Base-by-base conservation (phyloP, 257 asterid species). In the Ilex asprella region DNA sequence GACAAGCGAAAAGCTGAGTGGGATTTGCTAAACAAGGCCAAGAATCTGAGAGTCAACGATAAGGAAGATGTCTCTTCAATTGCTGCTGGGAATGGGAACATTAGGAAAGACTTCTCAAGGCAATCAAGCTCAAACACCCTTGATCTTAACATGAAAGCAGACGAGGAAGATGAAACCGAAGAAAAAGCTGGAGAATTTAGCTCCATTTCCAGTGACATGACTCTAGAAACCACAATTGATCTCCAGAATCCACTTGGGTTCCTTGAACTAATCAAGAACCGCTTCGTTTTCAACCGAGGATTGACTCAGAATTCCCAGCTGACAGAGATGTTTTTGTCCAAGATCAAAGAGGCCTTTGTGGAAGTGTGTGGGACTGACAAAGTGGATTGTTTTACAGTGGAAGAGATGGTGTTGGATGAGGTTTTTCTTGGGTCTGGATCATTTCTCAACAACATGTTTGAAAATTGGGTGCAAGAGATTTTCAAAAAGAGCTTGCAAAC, bases 141-240 rank as follows among this genome's bases (percentile, higher is more conserved):
- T 55, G 95, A 89, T 73, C 93, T 89, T 70, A 89, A 89, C 65
- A 61, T 84, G 27, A 78, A 68, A 64, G 90, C 78, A 0, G 82
- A 78, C 0, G 96, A 82, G 57, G 83, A 65, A 8, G 78, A 78
- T 2, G 73, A 50, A 11, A 62, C 65, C 15, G 74, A 73, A 35
- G 75, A 46, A 1, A 56, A 35, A 44, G 58, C 58, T 1, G 72
- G 70, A 15, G 73, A 70, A 27, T 55, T 60, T 2, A 79, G 77
- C 70, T 68, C 81, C 14, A 65, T 72, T 66, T 72, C 82, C 31
- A 84, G 84, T 35, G 85, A 81, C 44, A 31, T 69, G 46, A 75
- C 84, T 29, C 76, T 76, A 0, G 77, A 76, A 27, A 64, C 13
- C 66, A 43, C 74, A 12, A 46, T 30, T 50, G 71, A 69, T 16